Evolutionary conservation across 1,139 yeast species (phyloP), one percentile per base, ranked within the genome.

Genomic region (Wickerhamomyces sp.): DNA sequence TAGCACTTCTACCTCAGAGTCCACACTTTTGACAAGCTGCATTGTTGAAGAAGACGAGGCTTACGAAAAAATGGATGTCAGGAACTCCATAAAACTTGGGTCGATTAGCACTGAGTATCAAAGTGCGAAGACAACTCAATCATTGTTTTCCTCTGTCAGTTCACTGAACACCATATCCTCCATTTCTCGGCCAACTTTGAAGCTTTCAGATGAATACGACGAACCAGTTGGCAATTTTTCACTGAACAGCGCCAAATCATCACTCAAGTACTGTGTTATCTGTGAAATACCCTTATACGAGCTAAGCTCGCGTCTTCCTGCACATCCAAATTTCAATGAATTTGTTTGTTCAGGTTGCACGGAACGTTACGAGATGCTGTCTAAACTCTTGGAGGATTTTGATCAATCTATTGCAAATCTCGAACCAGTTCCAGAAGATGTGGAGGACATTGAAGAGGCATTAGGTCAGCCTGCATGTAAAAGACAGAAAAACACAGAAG

Each of bases 211-310:
- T 15, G 17, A 32, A 5, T 21, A 18, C 30, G 40, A 37, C 14
- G 19, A 26, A 4, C 34, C 43, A 5, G 23, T 44, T 10, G 47
- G 44, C n/a, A 46, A 45, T 27, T 46, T 47, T 24, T 30, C 43
- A 12, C 26, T 35, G 16, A 34, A 37, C 6, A 24, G n/a, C 10
- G 37, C 45, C 39, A 41, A 12, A 27, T 50, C 28, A 26, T 51
- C 49, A 23, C 41, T 78, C 36, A 75, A 73, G 45, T 66, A 73
- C 49, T 80, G 88, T 51, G 76, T 78, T 17, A 61, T 79, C 12
- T 80, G 88, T 53, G 84, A 78, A 30, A 73, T 69, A 38, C 84
- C 86, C 7, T 54, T 80, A 16, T 80, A 79, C 51, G 87, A 79
- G 41, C 59, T 79, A 30, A 74, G 82, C 39, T 66, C 79, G 5